These are phyloP conservation scores for Hypoxylon sp. DNA, from an alignment of 2,329 filamentous ascomycete genomes.

Conservation along the genomic window DNA sequence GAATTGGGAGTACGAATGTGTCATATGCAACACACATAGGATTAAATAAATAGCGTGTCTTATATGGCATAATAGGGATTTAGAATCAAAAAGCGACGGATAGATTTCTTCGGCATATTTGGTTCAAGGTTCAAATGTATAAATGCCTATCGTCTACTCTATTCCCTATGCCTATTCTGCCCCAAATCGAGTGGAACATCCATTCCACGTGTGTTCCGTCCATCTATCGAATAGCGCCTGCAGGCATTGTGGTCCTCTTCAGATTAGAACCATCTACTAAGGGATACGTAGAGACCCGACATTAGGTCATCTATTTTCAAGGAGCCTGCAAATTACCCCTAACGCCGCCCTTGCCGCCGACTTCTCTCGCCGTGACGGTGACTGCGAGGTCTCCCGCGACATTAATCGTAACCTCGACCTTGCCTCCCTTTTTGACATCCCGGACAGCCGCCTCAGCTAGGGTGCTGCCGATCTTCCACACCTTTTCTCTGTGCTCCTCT, in stretches of 20 bases:
- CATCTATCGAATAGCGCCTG: conserved; percentile 26
- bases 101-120: neutral
- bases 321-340: conserved; percentile 69
- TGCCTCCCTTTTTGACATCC: conserved; percentile 87
- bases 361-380: conserved; percentile 85
- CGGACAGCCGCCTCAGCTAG: conserved; percentile 90
- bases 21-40: neutral
- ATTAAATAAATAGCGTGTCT: conserved; percentile 10
- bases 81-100: neutral
- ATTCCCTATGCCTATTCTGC: conserved; percentile 31
- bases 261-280: conserved; percentile 9
- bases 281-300: neutral
- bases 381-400: conserved; percentile 84
- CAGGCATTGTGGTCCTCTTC: conserved; percentile 9
- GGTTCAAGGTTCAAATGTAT: neutral
- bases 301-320: conserved; percentile 39
- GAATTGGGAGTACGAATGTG: neutral
- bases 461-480: conserved; percentile 88
- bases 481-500: conserved; percentile 89
- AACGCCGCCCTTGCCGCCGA: conserved; percentile 88
- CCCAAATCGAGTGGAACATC: conserved; percentile 10
- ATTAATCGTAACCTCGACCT: conserved; percentile 95
- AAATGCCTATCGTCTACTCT: conserved; percentile 26
- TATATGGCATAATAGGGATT: neutral
- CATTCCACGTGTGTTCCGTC: conserved; percentile 9